phyloP scores from a whole-genome alignment of 768 basidiomycete genomes.

The Lactarius tabidus region DNA sequence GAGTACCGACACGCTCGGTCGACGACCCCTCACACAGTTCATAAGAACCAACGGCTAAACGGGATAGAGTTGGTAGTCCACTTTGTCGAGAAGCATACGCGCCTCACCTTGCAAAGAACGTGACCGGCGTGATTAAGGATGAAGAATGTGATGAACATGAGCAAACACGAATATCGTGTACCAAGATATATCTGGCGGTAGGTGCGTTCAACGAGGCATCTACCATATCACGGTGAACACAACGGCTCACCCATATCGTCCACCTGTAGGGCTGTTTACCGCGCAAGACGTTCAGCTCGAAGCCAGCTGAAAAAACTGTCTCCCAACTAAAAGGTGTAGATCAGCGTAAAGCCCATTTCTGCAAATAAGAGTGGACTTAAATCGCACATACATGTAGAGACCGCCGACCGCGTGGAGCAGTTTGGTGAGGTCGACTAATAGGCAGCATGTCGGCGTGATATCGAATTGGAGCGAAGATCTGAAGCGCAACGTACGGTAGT shows the following conservation, averaged over 20 bases:
- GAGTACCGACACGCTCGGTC: background rate
- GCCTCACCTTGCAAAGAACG: background rate
- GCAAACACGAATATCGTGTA: background rate
- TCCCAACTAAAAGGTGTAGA: background rate
- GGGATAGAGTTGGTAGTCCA: too few relatives aligned
- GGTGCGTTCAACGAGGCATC: background rate
- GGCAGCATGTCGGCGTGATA: background rate
- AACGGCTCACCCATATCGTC: background rate
- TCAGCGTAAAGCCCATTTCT: background rate
- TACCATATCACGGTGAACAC: background rate
- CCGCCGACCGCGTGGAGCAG: background rate
- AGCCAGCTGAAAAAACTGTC: background rate
- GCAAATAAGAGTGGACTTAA: background rate
- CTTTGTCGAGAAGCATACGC: too few relatives aligned
- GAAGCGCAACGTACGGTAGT: background rate
- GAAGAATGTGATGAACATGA: background rate
- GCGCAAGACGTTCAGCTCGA: background rate
- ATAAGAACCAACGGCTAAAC: background rate
- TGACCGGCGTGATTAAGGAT: background rate
- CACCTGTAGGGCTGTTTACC: slow-evolving; percentile 10
- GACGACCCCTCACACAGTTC: background rate
- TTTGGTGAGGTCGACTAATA: background rate
- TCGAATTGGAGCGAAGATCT: background rate
- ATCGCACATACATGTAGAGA: background rate
- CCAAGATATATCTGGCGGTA: slow-evolving; percentile 5